Evolutionary conservation across 2,329 filamentous ascomycete genomes (phyloP), one percentile per base, ranked within the genome.

Genomic region (Calycina herbarum): DNA sequence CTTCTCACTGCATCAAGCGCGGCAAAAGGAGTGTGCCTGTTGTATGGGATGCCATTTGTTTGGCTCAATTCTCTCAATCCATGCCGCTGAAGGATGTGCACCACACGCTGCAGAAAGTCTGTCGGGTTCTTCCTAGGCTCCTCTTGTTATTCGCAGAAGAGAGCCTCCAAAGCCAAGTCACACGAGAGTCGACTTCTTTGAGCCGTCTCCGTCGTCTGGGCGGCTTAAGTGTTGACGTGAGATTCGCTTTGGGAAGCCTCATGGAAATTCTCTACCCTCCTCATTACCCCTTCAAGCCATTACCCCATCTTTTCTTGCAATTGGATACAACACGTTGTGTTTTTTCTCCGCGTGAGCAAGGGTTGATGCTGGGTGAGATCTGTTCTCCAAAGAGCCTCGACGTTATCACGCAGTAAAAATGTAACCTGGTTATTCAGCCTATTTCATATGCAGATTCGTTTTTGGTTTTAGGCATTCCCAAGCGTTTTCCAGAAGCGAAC

Each of bases 1-100:
- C 59, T 62, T 62, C 60, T 62, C 45, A 62, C 60, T 56, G 60
- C 60, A 56, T 62, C n/a, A 40, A 27, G n/a, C n/a, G 45, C 45
- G 45, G 45, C 45, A 51, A 51, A 20, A 20, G n/a, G 20, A 51
- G 20, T 51, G 45, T 24, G 8, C 8, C 10, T 38, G 35, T 38
- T 38, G 10, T 13, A 13, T 38, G 45, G 45, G 45, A 51, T 24
- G 45, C n/a, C 3, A 20, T 4, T 27, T 51, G 45, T 51, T 51
- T 51, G 45, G 45, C 20, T 51, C 45, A 24, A 51, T 24, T 15
- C 10, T 10, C 45, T 24, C n/a, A 24, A 15, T 11, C 45, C n/a
- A 51, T 51, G 20, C 45, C 45, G 45, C 45, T 51, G 27, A 5
- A 20, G 45, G n/a, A 3, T 51, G 45, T 11, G 45, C 20, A 51